Conservation (phyloP, 371 early-diverging fungal genomes). For the Mucor ambiguus region DNA sequence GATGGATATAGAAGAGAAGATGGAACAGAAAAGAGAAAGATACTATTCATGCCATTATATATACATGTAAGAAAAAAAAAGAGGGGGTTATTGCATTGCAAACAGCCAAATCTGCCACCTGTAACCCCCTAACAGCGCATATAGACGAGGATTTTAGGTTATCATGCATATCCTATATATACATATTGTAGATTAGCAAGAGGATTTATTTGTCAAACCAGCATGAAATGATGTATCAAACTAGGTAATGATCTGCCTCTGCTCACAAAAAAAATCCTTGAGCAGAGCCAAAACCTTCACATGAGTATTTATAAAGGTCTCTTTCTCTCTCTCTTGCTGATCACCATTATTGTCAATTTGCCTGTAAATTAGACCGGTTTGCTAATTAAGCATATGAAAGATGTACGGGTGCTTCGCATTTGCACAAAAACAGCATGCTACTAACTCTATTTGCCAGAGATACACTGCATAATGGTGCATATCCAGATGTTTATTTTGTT, state of each 20-base stretch:
- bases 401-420: not conserved
- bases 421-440: not conserved
- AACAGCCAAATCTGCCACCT: not conserved
- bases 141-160: not conserved
- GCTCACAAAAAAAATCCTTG: not conserved
- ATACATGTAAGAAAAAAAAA: conserved; percentile 11
- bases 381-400: not conserved
- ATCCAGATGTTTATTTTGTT: conserved; percentile 1
- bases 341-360: not conserved
- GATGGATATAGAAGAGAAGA: not conserved
- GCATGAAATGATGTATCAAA: not conserved
- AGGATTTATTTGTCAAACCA: not conserved
- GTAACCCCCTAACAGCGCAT: not conserved
- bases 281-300: not conserved
- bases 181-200: not conserved
- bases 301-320: not conserved
- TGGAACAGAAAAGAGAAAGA: not conserved
- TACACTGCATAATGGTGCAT: not conserved
- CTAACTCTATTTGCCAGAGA: not conserved
- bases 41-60: not conserved
- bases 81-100: not conserved
- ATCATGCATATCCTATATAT: conserved; percentile 3
- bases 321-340: not conserved
- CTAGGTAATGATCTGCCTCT: not conserved
- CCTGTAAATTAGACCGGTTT: not conserved